phyloP scores from a whole-genome alignment of 2,329 filamentous ascomycete species.

The Echinosphaeria canescens region DNA sequence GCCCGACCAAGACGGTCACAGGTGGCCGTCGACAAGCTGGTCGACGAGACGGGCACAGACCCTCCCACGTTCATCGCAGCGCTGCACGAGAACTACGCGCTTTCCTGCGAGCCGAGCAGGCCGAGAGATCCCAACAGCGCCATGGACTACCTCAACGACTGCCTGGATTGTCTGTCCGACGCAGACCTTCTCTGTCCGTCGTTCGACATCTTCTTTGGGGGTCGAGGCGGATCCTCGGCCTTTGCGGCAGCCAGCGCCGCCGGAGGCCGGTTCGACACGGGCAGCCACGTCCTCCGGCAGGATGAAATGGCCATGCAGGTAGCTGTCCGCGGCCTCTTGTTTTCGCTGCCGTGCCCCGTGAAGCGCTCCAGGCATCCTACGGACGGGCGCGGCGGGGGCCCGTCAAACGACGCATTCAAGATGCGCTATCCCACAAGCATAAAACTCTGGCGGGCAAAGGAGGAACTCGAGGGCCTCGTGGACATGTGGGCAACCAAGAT shows the following conservation, averaged over 20 bases:
- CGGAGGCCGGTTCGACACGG: slow-evolving; percentile 29
- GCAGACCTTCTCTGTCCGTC: slow-evolving; percentile 69
- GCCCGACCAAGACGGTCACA: slow-evolving; percentile 40
- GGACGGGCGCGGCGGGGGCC: slow-evolving; percentile 16
- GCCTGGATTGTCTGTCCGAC: slow-evolving; percentile 69
- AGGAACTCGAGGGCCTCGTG: slow-evolving; percentile 58
- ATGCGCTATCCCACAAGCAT: slow-evolving; percentile 86
- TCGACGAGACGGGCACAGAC: slow-evolving; percentile 87
- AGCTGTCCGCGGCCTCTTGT: slow-evolving; percentile 68
- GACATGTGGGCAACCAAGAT: slow-evolving; percentile 44
- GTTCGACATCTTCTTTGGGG: slow-evolving; percentile 44
- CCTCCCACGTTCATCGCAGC: slow-evolving; percentile 76
- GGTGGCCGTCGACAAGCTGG: slow-evolving; percentile 51
- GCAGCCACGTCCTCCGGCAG: slow-evolving; percentile 60
- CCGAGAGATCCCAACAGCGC: slow-evolving; percentile 32
- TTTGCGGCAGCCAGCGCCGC: slow-evolving; percentile 15
- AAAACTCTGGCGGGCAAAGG: slow-evolving; percentile 62
- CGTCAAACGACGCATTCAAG: slow-evolving; percentile 49
- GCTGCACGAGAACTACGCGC: slow-evolving; percentile 79
- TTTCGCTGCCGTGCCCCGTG: slow-evolving; percentile 69
- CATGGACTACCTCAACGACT: slow-evolving; percentile 63
- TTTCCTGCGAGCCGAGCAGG: slow-evolving; percentile 49
- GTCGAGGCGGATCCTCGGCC: slow-evolving; percentile 19
- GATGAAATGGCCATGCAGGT: slow-evolving; percentile 91
- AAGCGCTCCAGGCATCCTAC: slow-evolving; percentile 32